Base-by-base conservation (phyloP, 1,139 yeast species). In the Blastobotrys serpentis region DNA sequence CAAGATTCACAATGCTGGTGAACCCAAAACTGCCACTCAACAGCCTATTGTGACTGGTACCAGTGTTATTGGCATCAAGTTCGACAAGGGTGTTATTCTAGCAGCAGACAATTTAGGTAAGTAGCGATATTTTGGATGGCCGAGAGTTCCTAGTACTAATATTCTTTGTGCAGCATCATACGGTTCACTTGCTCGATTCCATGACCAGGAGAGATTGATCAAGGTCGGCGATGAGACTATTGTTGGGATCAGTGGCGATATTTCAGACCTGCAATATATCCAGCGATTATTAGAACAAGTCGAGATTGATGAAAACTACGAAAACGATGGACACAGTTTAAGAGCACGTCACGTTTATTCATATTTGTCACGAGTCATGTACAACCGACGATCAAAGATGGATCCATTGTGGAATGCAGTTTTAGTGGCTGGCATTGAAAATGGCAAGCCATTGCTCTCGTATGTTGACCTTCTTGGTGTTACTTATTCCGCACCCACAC, bases 21-120 rank as follows among this genome's bases (percentile, higher is more conserved):
- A 21, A 76, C 97, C 97, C 34, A 79, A 74, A 53, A 80, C 82
- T 81, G 84, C 86, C 68, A 90, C 98, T 3, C 96, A 88, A 68
- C 87, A 82, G 63, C 99, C 99, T 41, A 85, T 87, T 59, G 88
- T 94, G 50, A 92, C 99, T 7, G 98, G 98, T 65, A 88, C 98
- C 0, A 87, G 96, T 30, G 98, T 92, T 19, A 77, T 94, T 59
- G 95, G 95, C 5, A 77, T 90, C 70, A 92, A 90, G 69, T 94
- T 82, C 72, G 76, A 86, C 57, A 86, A 86, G 58, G 99, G 99
- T 32, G 83, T 92, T 47, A 79, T 92, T 47, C 76, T 92, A 72
- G 98, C 98, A 2, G 98, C 98, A 2, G 99, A 92, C 67, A 87
- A 87, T 62, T 72, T 92, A 69, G 98, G 95, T 39, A 51, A 37